phyloP scores from a whole-genome alignment of 208 protist species.

The Strigomonas culicis region DNA sequence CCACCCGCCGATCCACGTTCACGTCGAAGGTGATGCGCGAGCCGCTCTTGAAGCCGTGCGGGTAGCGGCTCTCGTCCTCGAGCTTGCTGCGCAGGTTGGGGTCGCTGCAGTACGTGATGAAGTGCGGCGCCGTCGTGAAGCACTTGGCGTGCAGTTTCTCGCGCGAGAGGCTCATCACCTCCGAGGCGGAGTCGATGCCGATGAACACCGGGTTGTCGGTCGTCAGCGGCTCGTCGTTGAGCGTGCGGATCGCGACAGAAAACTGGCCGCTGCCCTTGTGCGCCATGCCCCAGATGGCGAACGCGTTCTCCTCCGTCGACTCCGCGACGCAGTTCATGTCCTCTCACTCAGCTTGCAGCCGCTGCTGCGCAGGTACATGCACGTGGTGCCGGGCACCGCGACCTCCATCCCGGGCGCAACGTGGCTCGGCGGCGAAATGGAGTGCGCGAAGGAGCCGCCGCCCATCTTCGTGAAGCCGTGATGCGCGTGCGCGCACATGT shows the following conservation, averaged over 20 bases:
- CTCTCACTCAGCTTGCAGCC: constrained; percentile 67
- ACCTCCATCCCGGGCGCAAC: constrained; percentile 66
- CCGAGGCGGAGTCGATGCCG: constrained; percentile 53
- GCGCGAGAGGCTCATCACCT: constrained; percentile 58
- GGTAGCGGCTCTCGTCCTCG: constrained; percentile 41
- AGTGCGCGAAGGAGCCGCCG: constrained; percentile 46
- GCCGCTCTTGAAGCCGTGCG: constrained; percentile 70
- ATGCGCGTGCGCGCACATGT: constrained; percentile 69
- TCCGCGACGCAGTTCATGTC: constrained; percentile 74
- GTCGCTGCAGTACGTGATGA: constrained; percentile 67
- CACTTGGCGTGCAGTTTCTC: constrained; percentile 67
- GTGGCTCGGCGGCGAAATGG: constrained; percentile 34
- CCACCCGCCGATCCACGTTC: constrained; percentile 30
- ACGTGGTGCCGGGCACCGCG: constrained; percentile 48
- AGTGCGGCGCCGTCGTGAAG: constrained; percentile 25
- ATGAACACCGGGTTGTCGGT: constrained; percentile 65
- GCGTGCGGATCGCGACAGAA: constrained; percentile 63
- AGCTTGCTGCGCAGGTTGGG: constrained; percentile 55
- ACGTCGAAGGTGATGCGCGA: constrained; percentile 74
- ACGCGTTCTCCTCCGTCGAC: constrained; percentile 55
- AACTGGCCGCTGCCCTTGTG: constrained; percentile 39
- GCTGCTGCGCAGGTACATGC: constrained; percentile 77
- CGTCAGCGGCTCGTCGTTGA: constrained; percentile 54
- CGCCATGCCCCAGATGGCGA: constrained; percentile 84
- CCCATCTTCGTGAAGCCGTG: constrained; percentile 88